Conservation (phyloP, 805 yeast species). For the Suhomyces xylopsoci region DNA sequence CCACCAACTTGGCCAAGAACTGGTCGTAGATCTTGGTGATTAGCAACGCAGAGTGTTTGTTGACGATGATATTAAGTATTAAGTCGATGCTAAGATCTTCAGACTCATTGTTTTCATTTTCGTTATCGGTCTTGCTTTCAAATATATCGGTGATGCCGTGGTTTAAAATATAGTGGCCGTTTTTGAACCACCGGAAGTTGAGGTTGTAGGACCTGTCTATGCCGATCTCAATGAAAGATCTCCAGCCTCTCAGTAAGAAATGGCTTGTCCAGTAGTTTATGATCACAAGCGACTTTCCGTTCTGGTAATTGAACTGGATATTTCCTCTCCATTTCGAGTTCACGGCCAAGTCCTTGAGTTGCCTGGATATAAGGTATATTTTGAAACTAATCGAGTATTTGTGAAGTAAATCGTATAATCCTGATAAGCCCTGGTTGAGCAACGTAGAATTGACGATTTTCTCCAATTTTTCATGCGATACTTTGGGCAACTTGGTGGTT, state of each 20-base stretch:
- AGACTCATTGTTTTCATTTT: constrained; percentile 15
- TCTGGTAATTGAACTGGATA: constrained; percentile 54
- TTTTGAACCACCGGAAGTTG: constrained; percentile 61
- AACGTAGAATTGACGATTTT: constrained; percentile 53
- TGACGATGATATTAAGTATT: constrained; percentile 33
- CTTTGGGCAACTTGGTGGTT: constrained; percentile 29
- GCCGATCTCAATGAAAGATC: constrained; percentile 61
- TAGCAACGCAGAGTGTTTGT: constrained; percentile 36
- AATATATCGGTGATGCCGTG: constrained; percentile 16
- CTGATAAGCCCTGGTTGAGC: constrained; percentile 43
- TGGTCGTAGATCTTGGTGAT: constrained; percentile 21
- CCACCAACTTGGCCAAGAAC: constrained; percentile 1
- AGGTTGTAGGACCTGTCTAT: constrained; percentile 47
- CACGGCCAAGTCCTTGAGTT: constrained; percentile 44
- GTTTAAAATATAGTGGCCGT: constrained; percentile 41
- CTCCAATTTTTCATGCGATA: constrained; percentile 46
- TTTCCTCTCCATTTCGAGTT: constrained; percentile 58
- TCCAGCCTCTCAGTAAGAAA: constrained; percentile 43
- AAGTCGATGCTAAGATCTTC: constrained; percentile 36
- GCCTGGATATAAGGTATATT: constrained; percentile 56
- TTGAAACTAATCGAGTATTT: constrained; percentile 63
- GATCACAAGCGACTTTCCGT: constrained; percentile 51
- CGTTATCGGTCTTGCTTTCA: not conserved
- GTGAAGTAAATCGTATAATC: constrained; percentile 55
- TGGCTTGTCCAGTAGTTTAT: constrained; percentile 61